Base-by-base conservation (phyloP, 2,329 filamentous ascomycete genomes). In the Xylariaceae sp. region DNA sequence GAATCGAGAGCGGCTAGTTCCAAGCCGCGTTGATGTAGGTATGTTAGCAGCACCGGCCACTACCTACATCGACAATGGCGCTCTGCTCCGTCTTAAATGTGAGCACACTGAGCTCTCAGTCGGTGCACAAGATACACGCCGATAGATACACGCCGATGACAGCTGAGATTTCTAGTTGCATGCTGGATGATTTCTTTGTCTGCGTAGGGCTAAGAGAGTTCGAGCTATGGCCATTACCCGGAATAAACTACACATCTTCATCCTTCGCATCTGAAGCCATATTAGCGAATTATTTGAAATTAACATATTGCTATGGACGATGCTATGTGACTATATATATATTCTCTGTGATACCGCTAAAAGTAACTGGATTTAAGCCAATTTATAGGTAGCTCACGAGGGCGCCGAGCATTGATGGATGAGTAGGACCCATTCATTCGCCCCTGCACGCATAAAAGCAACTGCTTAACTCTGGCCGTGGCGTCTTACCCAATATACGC, bases 171-270 rank as follows among this genome's bases (percentile, higher is more conserved):
- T 77, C 7, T 77, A 73, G 57, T 60, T 76, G 14, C 67, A 76
- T 76, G 14, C 67, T 76, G 4, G 74, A 77, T 50, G 68, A 73
- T 43, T 75, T 73, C 44, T 75, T 73, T 56, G 74, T 76, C 57
- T 75, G 74, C 14, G 73, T 75, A 4, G 75, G 75, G 1, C 63
- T 77, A 18, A 67, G 72, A 14, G 75, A 77, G 57, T 77, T 76
- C 46, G 73, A 75, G 57, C 67, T 75, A 16, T 77, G 72, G n/a
- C n/a, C n/a, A n/a, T n/a, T n/a, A n/a, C 50, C 72, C 72, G 1
- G 67, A 73, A 21, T 72, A 76, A 52, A 71, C 67, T 3, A 73
- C 77, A 14, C 70, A 74, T 56, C 68, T 77, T 18, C 69, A 74
- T 50, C 66, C 73, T 73, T 7, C 72, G 69, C 48, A 60, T 9